Percentiles rank a stretch among this genome's conserved stretches.
Evolutionary conservation across 345 rosid genomes (phyloP).

Genomic region (Corchorus olitorius): DNA sequence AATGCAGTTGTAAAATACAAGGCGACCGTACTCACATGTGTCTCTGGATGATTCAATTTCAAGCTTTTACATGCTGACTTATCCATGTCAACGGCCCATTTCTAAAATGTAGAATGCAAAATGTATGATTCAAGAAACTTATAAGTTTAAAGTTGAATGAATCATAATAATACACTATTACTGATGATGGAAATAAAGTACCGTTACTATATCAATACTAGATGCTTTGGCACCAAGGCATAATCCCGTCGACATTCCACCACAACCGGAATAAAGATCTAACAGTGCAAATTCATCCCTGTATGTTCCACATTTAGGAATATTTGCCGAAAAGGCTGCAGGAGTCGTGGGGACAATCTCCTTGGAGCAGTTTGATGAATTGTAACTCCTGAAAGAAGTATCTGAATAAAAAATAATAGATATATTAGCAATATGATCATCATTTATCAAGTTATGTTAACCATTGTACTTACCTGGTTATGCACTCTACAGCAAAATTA

Average conservation of each 20-base stretch:
- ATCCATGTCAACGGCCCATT: conserved; percentile 84
- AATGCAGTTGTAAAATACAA: background rate
- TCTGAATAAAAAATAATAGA: conserved; percentile 35
- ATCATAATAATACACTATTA: conserved; percentile 18
- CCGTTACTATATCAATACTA: conserved; percentile 70
- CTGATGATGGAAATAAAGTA: conserved; percentile 40
- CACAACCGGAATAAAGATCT: conserved; percentile 95
- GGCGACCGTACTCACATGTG: conserved; percentile 53
- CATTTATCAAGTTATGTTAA: background rate
- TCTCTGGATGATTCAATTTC: conserved; percentile 79
- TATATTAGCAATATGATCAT: conserved; percentile 14
- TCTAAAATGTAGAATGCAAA: conserved; percentile 45
- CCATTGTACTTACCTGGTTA: background rate
- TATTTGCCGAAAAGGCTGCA: conserved; percentile 24
- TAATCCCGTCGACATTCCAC: conserved; percentile 98
- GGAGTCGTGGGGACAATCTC: conserved; percentile 27
- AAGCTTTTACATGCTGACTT: conserved; percentile 82
- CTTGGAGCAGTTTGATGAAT: conserved; percentile 27
- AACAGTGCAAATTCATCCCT: conserved; percentile 55
- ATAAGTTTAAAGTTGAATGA: conserved; percentile 17
- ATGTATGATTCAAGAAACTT: conserved; percentile 13
- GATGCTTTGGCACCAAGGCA: conserved; percentile 85
- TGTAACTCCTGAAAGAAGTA: conserved; percentile 30
- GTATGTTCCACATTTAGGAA: conserved; percentile 33
- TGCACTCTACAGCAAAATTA: background rate